Conservation (phyloP, 108 stramenopile species). For the Skeletonema grethae region DNA sequence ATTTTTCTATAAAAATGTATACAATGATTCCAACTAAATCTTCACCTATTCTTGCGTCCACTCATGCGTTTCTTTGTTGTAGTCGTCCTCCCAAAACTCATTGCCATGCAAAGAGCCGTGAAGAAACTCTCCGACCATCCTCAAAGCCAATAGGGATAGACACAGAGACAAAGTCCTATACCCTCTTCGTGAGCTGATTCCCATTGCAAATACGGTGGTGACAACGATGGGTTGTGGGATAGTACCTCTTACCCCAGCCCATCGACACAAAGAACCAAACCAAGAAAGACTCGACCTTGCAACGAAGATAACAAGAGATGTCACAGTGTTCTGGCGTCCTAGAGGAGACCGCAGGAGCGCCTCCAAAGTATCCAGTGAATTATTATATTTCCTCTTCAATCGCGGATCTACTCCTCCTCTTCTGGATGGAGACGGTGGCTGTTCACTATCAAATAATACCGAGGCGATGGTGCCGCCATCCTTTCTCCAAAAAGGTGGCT, state of each 20-base stretch:
- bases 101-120: constrained; percentile 65
- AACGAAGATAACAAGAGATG: constrained; percentile 33
- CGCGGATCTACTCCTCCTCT: constrained; percentile 1
- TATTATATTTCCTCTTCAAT: constrained; percentile 5
- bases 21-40: neutral
- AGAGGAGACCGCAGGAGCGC: constrained; percentile 32
- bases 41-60: constrained; percentile 15
- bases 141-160: constrained; percentile 56
- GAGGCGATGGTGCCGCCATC: constrained; percentile 39
- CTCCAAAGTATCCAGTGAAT: constrained; percentile 7
- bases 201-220: constrained; percentile 40
- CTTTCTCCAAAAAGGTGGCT: constrained; percentile 43
- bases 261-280: constrained; percentile 53
- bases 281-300: constrained; percentile 26
- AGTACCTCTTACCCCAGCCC: constrained; percentile 71
- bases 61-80: constrained; percentile 17
- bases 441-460: constrained; percentile 36
- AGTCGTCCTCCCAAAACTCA: constrained; percentile 67
- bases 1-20: no score
- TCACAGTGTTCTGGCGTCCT: constrained; percentile 32
- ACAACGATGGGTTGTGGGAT: constrained; percentile 77
- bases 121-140: constrained; percentile 69
- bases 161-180: constrained; percentile 41
- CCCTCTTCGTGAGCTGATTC: constrained; percentile 47
- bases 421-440: neutral